Conservation (phyloP, 179 eudicot species). For the Nepenthes alata region DNA sequence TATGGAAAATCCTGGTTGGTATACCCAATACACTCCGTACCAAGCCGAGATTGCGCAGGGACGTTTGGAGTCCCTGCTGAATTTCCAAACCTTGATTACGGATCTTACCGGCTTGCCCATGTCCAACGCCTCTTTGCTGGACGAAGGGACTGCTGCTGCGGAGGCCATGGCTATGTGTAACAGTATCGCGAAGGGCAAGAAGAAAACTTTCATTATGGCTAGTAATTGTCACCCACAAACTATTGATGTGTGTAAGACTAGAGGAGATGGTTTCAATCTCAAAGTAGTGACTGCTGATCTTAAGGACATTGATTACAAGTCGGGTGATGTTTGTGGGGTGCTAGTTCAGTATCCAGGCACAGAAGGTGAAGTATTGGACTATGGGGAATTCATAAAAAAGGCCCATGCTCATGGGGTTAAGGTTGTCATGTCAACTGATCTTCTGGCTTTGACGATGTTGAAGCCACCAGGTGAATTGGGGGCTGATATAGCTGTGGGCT, state of each 20-base stretch:
- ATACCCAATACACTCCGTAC: slow-evolving; percentile 94
- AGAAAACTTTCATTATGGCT: slow-evolving; percentile 73
- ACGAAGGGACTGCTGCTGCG: slow-evolving; percentile 94
- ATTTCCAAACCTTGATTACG: slow-evolving; percentile 74
- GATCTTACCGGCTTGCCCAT: slow-evolving; percentile 88
- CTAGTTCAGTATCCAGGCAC: slow-evolving; percentile 96
- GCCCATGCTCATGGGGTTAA: slow-evolving; percentile 87
- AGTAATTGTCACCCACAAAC: slow-evolving; percentile 87
- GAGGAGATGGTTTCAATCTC: slow-evolving; percentile 78
- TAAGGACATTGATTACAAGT: slow-evolving; percentile 64
- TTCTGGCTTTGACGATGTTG: slow-evolving; percentile 81
- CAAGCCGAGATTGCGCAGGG: slow-evolving; percentile 97
- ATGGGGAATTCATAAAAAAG: slow-evolving; percentile 72
- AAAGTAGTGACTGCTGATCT: slow-evolving; percentile 58
- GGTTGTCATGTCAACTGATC: slow-evolving; percentile 88
- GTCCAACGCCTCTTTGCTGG: slow-evolving; percentile 88
- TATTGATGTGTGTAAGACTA: slow-evolving; percentile 71
- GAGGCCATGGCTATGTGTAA: slow-evolving; percentile 99
- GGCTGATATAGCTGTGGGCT: slow-evolving; percentile 90
- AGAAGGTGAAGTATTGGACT: slow-evolving; percentile 86
- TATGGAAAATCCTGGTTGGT: slow-evolving; percentile 95
- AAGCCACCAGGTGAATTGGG: slow-evolving; percentile 94
- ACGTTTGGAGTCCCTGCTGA: slow-evolving; percentile 68
- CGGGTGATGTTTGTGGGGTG: slow-evolving; percentile 92
- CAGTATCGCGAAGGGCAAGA: slow-evolving; percentile 72